A percentile compares a stretch with the other conserved stretches of the same genome.
These are phyloP conservation scores for Agaricales sp. DNA, from an alignment of 1,284 basidiomycete genomes.

Conservation along the genomic window DNA sequence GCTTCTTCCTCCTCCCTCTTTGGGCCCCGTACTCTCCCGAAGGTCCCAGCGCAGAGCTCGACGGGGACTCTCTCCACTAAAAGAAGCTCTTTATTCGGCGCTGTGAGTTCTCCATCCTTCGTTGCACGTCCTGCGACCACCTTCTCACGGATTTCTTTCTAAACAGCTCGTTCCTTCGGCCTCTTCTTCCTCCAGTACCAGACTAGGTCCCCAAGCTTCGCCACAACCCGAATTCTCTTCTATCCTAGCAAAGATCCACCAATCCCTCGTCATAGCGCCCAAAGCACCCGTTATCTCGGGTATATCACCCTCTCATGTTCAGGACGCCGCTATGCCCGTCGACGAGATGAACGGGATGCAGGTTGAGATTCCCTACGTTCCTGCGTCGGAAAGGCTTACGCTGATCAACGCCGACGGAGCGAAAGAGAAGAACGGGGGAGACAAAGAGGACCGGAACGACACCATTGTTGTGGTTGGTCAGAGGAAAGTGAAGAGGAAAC, in stretches of 20 bases:
- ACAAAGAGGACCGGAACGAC: conserved; percentile 35
- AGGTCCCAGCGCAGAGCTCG: background rate
- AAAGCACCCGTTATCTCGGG: conserved; percentile 8
- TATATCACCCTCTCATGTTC: conserved; percentile 3
- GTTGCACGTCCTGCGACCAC: background rate
- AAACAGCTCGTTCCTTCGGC: too few relatives aligned
- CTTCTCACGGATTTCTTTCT: too few relatives aligned
- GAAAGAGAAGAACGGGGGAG: conserved; percentile 12
- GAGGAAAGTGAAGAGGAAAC: conserved; percentile 48
- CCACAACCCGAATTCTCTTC: conserved; percentile 20
- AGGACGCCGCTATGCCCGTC: conserved; percentile 3
- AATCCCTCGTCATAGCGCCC: conserved; percentile 22
- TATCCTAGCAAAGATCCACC: conserved; percentile 30
- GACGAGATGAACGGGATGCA: conserved; percentile 25
- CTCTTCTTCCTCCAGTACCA: too few relatives aligned
- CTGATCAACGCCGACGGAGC: background rate
- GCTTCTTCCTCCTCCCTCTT: background rate
- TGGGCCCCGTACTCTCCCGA: background rate
- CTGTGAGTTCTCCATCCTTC: background rate
- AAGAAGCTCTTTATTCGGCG: background rate
- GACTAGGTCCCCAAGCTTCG: too few relatives aligned
- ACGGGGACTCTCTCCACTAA: background rate
- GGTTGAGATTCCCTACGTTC: conserved; percentile 65
- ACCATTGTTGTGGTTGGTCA: conserved; percentile 66
- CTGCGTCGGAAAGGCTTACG: conserved; percentile 34